These are phyloP conservation scores for Cytospora chrysosperma DNA, from an alignment of 2,329 filamentous ascomycete genomes.

Conservation along the genomic window DNA sequence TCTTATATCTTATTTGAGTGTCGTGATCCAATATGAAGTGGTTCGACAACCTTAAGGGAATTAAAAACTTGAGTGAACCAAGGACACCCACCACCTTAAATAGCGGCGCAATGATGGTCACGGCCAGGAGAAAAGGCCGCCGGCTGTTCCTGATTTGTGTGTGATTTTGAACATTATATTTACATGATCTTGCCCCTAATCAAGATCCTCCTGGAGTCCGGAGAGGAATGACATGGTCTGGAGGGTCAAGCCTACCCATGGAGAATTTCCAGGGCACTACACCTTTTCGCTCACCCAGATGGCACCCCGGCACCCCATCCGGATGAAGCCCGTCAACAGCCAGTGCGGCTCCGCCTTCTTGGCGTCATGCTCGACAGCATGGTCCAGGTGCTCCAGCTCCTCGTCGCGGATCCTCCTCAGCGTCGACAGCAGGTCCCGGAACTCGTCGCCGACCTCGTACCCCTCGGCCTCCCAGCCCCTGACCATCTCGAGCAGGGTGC, in stretches of 20 bases:
- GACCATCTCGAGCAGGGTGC: conserved; percentile 78
- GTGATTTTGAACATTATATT: background rate
- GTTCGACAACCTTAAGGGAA: too few relatives aligned
- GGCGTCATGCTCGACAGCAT: conserved; percentile 90
- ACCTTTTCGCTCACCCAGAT: conserved; percentile 85
- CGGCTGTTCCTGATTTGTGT: background rate
- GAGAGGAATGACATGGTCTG: background rate
- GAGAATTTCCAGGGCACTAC: conserved; percentile 15
- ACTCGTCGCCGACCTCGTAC: conserved; percentile 76
- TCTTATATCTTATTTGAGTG: too few relatives aligned
- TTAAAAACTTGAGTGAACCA: too few relatives aligned
- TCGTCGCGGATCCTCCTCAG: conserved; percentile 87
- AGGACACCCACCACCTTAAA: background rate
- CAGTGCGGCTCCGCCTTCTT: conserved; percentile 89
- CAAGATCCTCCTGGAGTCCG: background rate
- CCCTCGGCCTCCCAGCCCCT: conserved; percentile 72
- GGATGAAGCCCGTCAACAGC: conserved; percentile 80
- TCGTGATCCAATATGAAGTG: too few relatives aligned
- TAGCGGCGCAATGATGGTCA: background rate
- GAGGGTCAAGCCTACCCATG: background rate
- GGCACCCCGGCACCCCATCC: conserved; percentile 84
- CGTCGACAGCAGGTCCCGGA: conserved; percentile 69
- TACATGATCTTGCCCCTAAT: background rate
- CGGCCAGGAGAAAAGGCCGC: background rate
- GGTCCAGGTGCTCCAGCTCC: conserved; percentile 93